Evolutionary conservation across 352 stramenopile species (phyloP).

Genomic region (Phytophthora pseudosyringae): DNA sequence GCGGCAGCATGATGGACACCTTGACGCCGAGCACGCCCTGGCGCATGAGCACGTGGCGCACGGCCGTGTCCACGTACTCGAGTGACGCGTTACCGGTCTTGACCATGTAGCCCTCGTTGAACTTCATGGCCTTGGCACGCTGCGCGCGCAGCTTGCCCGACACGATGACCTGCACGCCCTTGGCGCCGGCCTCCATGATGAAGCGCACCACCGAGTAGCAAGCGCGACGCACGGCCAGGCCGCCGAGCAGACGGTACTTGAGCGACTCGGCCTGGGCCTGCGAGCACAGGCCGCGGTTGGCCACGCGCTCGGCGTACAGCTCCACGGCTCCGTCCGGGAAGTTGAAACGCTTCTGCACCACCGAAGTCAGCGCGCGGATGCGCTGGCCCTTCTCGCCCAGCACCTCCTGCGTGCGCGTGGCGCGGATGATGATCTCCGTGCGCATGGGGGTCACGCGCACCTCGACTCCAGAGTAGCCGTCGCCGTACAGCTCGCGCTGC

Average conservation of each 20-base stretch:
- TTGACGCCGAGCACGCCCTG: conserved; percentile 99
- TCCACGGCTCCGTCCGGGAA: conserved; percentile 96
- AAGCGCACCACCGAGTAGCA: conserved; percentile 99
- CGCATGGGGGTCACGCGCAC: conserved; percentile 98
- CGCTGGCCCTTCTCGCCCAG: conserved; percentile 99
- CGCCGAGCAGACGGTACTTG: conserved; percentile 99
- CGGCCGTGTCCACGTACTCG: conserved; percentile 98
- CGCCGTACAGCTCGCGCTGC: conserved; percentile 97
- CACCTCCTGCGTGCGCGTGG: conserved; percentile 98
- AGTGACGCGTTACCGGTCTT: conserved; percentile 98
- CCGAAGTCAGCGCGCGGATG: conserved; percentile 98
- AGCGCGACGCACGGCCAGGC: conserved; percentile 97
- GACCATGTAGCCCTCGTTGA: conserved; percentile 99
- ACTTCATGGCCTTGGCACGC: conserved; percentile 99
- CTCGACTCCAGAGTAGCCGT: conserved; percentile 99
- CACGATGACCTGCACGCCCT: conserved; percentile 99
- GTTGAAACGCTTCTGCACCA: conserved; percentile 99
- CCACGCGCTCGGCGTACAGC: conserved; percentile 99
- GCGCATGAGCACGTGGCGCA: conserved; percentile 99
- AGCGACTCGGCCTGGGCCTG: conserved; percentile 99
- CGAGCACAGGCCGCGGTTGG: conserved; percentile 98
- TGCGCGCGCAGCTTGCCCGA: conserved; percentile 99
- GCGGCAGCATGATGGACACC: conserved; percentile 99
- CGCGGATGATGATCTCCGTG: conserved; percentile 99
- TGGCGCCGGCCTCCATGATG: conserved; percentile 99